Evolutionary conservation across 108 stramenopile genomes (phyloP), one percentile per base, ranked within the genome.

Genomic region (Cyclotella sp.): DNA sequence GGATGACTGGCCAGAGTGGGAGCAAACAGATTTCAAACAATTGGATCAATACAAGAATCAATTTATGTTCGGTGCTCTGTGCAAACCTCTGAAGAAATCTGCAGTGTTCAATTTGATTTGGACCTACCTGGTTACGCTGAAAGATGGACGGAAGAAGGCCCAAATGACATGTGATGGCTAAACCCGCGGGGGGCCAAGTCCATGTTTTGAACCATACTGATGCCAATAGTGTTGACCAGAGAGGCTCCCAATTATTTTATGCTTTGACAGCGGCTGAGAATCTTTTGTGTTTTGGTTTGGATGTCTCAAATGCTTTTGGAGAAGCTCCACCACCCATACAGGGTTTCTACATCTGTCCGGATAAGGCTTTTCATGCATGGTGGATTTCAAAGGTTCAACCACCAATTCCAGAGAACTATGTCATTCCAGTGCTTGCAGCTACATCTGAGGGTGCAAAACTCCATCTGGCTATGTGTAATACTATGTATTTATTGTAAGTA

Each of bases 361-460:
- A 71, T 44, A 4, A 30, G 9, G 54, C 55, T 24, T 57, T 71
- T 21, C 57, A 27, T 16, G 40, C 11, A 13, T 64, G 63, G 63
- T 64, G 42, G 63, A 21, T 13, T 41, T 14, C 11, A 21, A 72
- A 61, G 22, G 22, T 24, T 12, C 24, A 27, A 5, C 19, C 70
- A 10, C 70, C 57, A 13, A 42, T 71, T 3, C 57, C 34, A 39
- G 0, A 57, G 0, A 57, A 57, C 15, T 13, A 43, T 14, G 55
- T 71, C 3, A 43, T 71, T 42, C 70, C 70, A 15, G 11, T 71
- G 7, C 21, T 40, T 5, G 21, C 34, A 1, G 70, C 58, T n/a
- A n/a, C n/a, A n/a, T n/a, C n/a, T n/a, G n/a, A n/a, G n/a, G n/a
- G n/a, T n/a, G n/a, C n/a, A n/a, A n/a, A n/a, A n/a, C n/a, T n/a